These are phyloP conservation scores for Astragalus glycyphyllos DNA, from an alignment of 306 rosid genomes.

Conservation along the genomic window DNA sequence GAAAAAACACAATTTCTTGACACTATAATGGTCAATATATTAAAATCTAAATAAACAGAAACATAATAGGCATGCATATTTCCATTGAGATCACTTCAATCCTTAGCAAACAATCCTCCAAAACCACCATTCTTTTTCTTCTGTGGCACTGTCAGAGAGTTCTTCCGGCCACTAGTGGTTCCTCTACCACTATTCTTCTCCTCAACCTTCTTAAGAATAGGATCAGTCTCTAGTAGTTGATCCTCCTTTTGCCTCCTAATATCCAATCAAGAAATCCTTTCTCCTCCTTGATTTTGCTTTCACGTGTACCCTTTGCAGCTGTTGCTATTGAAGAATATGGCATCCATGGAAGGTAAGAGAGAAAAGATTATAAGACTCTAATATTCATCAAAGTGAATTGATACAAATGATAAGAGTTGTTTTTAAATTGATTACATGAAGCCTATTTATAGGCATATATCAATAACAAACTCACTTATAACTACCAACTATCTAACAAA, in stretches of 20 bases:
- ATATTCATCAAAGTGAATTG: too few relatives aligned
- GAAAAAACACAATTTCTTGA: conserved; percentile 25
- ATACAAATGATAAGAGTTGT: too few relatives aligned
- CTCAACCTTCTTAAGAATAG: conserved; percentile 72
- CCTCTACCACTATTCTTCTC: conserved; percentile 52
- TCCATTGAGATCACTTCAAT: conserved; percentile 34
- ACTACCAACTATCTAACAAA: too few relatives aligned
- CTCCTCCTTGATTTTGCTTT: conserved; percentile 58
- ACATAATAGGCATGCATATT: conserved; percentile 19
- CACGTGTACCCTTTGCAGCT: conserved; percentile 58
- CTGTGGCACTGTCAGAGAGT: conserved; percentile 61
- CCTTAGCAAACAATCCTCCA: conserved; percentile 75
- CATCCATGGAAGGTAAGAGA: too few relatives aligned
- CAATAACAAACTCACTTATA: too few relatives aligned
- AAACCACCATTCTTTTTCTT: conserved; percentile 78
- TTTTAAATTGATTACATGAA: too few relatives aligned
- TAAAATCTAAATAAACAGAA: conserved; percentile 42
- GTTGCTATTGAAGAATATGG: too few relatives aligned
- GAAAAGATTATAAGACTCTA: too few relatives aligned
- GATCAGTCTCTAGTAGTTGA: conserved; percentile 73
- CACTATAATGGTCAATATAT: conserved; percentile 7
- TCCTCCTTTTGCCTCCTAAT: conserved; percentile 74
- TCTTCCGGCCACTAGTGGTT: conserved; percentile 44
- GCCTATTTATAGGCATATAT: too few relatives aligned
- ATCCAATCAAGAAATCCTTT: conserved; percentile 72